Conservation (phyloP, 164 flowering plant species). For the Piper betle region DNA sequence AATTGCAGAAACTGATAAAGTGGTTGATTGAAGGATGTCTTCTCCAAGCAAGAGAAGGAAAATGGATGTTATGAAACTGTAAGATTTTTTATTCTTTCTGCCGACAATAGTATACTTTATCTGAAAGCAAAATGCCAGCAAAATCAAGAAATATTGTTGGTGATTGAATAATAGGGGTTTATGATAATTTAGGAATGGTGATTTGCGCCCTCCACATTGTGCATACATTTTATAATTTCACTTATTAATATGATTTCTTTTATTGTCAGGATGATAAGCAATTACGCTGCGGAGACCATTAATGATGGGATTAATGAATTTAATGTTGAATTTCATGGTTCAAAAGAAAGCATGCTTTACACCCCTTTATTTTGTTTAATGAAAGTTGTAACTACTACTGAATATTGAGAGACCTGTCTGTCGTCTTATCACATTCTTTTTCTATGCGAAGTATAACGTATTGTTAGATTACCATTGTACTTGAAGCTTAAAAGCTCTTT, state of each 20-base stretch:
- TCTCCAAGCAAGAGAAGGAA: conserved; percentile 48
- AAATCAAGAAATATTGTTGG: neutral
- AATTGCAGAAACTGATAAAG: neutral
- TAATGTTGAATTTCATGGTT: conserved; percentile 88
- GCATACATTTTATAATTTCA: too few species aligned
- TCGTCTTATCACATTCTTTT: too few species aligned
- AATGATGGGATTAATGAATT: conserved; percentile 84
- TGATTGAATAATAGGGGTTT: neutral
- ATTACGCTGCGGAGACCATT: conserved; percentile 70
- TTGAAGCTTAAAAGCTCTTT: too few species aligned
- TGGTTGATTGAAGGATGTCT: conserved; percentile 18
- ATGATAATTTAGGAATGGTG: neutral
- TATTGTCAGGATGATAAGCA: conserved; percentile 82
- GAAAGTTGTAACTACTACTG: neutral
- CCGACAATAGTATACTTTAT: too few species aligned
- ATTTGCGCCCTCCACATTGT: neutral
- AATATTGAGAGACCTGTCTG: neutral
- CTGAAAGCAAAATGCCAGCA: too few species aligned
- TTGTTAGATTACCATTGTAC: too few species aligned
- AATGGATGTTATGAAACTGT: conserved; percentile 50
- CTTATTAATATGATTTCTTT: neutral
- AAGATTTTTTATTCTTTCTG: conserved; percentile 8
- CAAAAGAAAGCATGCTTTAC: conserved; percentile 67
- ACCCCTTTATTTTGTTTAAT: neutral
- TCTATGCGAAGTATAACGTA: too few species aligned